Percentiles rank a stretch among this genome's conserved stretches.
phyloP scores from a whole-genome alignment of 2,329 filamentous ascomycete species.

The Emydomyces testavorans region DNA sequence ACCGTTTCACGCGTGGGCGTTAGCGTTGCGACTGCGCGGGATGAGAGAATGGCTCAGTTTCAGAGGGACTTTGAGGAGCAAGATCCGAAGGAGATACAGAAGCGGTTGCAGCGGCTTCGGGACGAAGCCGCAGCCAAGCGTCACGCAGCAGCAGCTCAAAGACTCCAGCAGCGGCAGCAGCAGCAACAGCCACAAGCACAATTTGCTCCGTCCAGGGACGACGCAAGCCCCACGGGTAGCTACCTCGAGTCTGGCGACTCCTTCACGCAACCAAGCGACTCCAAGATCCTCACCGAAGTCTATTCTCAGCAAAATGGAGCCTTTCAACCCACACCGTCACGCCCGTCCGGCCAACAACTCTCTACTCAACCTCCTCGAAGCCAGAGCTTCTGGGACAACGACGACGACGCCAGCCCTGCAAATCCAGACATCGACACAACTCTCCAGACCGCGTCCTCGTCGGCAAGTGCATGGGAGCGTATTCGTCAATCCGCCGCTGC shows the following conservation, averaged over 20 bases:
- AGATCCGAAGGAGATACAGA: slow-evolving; percentile 2
- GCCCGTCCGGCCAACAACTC: slow-evolving; percentile 2
- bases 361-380: not conserved
- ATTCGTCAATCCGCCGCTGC: slow-evolving; percentile 19
- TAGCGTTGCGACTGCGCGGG: not conserved
- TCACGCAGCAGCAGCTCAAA: not conserved
- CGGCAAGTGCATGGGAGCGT: slow-evolving; percentile 31
- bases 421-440: slow-evolving; percentile 5
- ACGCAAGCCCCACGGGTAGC: slow-evolving; percentile 11
- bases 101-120: not conserved
- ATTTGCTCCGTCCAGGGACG: slow-evolving; percentile 3
- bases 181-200: not conserved
- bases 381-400: slow-evolving; percentile 26
- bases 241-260: not conserved
- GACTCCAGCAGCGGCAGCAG: not conserved
- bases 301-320: slow-evolving; percentile 8
- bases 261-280: slow-evolving; percentile 2
- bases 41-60: slow-evolving; percentile 3
- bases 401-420: slow-evolving; percentile 29
- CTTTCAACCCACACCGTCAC: slow-evolving; percentile 2
- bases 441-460: slow-evolving; percentile 8
- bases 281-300: slow-evolving; percentile 10
- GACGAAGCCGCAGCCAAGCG: not conserved
- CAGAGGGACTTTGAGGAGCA: not conserved
- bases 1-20: not conserved